Percentiles rank a stretch among this genome's conserved stretches.
Evolutionary conservation across 345 rosid genomes (phyloP).

Genomic region (Moricandia moricandioides): DNA sequence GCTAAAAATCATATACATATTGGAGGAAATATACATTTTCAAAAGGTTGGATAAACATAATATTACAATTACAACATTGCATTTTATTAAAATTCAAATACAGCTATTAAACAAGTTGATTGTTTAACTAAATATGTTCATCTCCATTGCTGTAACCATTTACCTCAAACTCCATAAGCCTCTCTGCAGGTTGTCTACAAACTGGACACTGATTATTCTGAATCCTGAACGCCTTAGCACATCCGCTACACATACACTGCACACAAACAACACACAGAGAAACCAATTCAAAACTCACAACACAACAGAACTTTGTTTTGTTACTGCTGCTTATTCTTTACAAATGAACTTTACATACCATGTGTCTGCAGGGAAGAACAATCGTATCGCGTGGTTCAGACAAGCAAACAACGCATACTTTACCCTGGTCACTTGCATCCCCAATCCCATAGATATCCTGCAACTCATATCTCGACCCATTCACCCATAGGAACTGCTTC

Average conservation of each 20-base stretch:
- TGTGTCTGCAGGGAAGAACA: slow-evolving; percentile 90
- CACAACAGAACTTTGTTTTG: neutral
- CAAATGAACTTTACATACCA: slow-evolving; percentile 42
- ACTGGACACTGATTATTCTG: slow-evolving; percentile 76
- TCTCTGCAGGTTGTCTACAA: slow-evolving; percentile 83
- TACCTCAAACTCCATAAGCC: slow-evolving; percentile 70
- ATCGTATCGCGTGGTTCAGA: slow-evolving; percentile 74
- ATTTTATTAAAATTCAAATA: neutral
- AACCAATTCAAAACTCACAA: neutral
- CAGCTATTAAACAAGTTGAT: neutral
- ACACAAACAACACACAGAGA: neutral
- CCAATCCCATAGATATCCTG: slow-evolving; percentile 75
- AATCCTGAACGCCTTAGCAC: slow-evolving; percentile 79
- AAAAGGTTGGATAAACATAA: slow-evolving; percentile 54
- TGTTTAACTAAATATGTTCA: slow-evolving; percentile 1
- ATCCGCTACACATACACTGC: slow-evolving; percentile 93
- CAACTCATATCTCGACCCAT: slow-evolving; percentile 63
- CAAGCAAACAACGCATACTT: slow-evolving; percentile 83
- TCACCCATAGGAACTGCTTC: slow-evolving; percentile 72
- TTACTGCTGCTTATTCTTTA: neutral
- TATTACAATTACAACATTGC: slow-evolving; percentile 30
- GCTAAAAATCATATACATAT: too few relatives aligned
- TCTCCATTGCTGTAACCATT: slow-evolving; percentile 21
- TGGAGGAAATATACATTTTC: neutral
- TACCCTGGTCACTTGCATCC: neutral